Evolutionary conservation across 345 rosid species (phyloP).

Genomic region (Corchorus olitorius): DNA sequence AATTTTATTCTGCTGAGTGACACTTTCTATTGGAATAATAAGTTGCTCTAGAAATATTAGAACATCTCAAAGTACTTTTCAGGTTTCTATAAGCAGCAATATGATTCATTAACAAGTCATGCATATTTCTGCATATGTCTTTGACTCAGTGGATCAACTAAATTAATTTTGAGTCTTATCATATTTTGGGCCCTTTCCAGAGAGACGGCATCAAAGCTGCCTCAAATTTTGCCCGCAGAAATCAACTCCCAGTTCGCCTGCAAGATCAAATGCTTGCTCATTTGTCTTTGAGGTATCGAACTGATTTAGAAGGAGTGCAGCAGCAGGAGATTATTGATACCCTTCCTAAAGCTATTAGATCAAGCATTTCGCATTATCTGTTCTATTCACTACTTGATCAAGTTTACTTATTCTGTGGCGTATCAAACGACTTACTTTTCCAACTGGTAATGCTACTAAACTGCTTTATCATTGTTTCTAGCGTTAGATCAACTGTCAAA

Average conservation of each 20-base stretch:
- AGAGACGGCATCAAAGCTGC: conserved; percentile 88
- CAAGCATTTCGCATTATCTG: conserved; percentile 71
- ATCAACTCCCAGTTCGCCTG: conserved; percentile 68
- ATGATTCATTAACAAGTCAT: not conserved
- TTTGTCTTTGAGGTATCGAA: conserved; percentile 76
- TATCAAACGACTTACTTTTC: conserved; percentile 88
- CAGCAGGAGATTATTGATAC: conserved; percentile 84
- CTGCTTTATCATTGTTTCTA: conserved; percentile 13
- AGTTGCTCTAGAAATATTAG: not conserved
- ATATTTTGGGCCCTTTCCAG: conserved; percentile 39
- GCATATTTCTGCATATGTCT: not conserved
- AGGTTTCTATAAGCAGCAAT: not conserved
- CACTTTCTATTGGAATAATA: not conserved
- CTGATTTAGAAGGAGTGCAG: conserved; percentile 87
- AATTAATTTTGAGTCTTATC: not conserved
- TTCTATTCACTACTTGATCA: conserved; percentile 77
- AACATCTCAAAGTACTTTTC: not conserved
- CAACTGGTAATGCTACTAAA: conserved; percentile 65
- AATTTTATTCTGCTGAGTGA: not conserved
- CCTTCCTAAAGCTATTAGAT: conserved; percentile 88
- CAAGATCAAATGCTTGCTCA: conserved; percentile 97
- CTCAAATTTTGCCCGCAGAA: conserved; percentile 73
- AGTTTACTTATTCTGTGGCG: conserved; percentile 83
- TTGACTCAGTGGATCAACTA: not conserved
- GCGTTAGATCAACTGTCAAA: not conserved